Evolutionary conservation across 768 basidiomycete species (phyloP), one percentile per base, ranked within the genome.

Genomic region (Mycena filopes): DNA sequence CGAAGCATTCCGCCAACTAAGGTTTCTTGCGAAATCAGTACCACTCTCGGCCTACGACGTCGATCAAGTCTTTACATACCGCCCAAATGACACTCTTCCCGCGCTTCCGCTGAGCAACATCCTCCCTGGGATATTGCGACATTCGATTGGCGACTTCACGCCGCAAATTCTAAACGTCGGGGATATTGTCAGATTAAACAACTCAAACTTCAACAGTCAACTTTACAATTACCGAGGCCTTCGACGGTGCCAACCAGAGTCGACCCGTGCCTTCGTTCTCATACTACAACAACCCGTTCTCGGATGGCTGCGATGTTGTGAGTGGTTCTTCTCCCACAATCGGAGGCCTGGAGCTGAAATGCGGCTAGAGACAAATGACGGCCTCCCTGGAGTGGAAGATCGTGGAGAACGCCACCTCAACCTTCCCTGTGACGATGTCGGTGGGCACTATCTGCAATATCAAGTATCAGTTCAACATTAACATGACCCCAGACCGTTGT

Each of bases 41-140:
- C 63, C 63, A 4, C 55, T 64, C 12, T 64, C 63, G 7, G 63
- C 63, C 26, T 58, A 58, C 38, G 55, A 55, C 20, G 28, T 46
- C 13, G 48, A 51, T 20, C 31, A 49, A n/a, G 63, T 43, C 12
- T 40, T 42, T 36, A 64, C 63, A 8, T 57, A 57, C 21, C 49
- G 23, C 6, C 63, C 63, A 3, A 64, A 64, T 36, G 46, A 31
- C 13, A 48, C 55, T 10, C 13, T 64, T 23, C 36, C 63, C 15
- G 18, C 55, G 11, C 12, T 58, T 16, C 63, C 40, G 2, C 18
- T 57, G 38, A 58, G 55, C 53, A 36, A 23, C 21, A n/a, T 57
- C 2, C 18, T 64, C 28, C 63, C 55, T 4, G 29, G 40, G 36
- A 26, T 51, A 12, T n/a, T 64, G 18, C 55, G 21, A n/a, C n/a